Evolutionary conservation across 306 rosid species (phyloP).

Genomic region (Senna siamea): DNA sequence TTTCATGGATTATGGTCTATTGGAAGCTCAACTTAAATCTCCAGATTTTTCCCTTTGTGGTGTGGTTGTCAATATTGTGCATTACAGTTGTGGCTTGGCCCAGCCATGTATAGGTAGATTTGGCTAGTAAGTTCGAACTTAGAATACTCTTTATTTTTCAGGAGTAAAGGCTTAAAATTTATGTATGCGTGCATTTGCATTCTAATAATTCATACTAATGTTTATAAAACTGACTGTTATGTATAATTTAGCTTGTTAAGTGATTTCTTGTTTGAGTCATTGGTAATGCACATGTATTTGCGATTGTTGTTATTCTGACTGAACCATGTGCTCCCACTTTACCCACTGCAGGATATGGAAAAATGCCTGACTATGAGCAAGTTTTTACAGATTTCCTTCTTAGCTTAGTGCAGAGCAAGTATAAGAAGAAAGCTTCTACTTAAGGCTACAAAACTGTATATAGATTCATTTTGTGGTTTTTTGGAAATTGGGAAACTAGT

Average conservation of each 20-base stretch:
- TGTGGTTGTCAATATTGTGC: no score
- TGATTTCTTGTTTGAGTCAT: not conserved
- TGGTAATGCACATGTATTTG: not conserved
- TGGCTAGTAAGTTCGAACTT: not conserved
- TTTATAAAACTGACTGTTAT: no score
- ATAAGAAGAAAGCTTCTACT: constrained; percentile 29
- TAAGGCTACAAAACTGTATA: constrained; percentile 3
- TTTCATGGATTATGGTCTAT: no score
- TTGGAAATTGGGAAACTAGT: constrained; percentile 32
- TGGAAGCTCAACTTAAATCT: no score
- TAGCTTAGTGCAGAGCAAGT: constrained; percentile 38
- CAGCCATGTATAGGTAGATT: no score
- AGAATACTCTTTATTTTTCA: not conserved
- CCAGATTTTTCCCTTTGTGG: no score
- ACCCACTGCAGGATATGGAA: constrained; percentile 43
- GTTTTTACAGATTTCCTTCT: constrained; percentile 41
- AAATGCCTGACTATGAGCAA: constrained; percentile 45
- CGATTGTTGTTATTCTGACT: not conserved
- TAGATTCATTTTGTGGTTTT: constrained; percentile 33
- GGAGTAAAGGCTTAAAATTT: not conserved
- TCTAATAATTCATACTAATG: not conserved
- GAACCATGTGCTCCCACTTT: constrained; percentile 6
- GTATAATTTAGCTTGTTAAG: no score
- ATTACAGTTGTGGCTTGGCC: no score
- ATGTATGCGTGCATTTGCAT: not conserved